Percentiles rank a stretch among this genome's conserved stretches.
These are phyloP conservation scores for Fraxinus angustifolia DNA, from an alignment of 305 asterid genomes.

Conservation along the genomic window DNA sequence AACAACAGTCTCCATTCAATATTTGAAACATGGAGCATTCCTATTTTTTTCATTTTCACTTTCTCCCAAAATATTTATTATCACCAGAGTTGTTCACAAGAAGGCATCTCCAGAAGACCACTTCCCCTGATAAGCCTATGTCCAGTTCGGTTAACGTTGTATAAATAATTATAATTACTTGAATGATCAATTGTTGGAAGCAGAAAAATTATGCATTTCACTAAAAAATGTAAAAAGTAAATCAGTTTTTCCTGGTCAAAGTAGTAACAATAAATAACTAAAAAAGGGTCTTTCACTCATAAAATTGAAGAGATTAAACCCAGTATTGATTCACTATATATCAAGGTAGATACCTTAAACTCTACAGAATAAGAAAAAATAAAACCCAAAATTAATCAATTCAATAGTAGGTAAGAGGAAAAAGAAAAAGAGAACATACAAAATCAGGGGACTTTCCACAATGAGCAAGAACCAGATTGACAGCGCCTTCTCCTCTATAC, in stretches of 20 bases:
- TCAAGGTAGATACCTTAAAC: background rate
- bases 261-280: background rate
- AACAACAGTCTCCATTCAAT: background rate
- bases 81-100: no score
- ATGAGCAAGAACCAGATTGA: slow-evolving; percentile 70
- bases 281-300: background rate
- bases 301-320: background rate
- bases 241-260: background rate
- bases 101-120: background rate
- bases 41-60: background rate
- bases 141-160: background rate
- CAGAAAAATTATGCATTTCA: background rate
- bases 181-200: background rate
- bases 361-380: background rate
- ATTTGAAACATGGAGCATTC: background rate
- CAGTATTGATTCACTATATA: background rate
- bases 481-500: slow-evolving; percentile 92
- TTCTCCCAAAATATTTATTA: background rate
- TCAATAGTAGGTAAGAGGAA: background rate
- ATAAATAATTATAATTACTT: background rate
- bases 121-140: background rate
- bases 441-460: slow-evolving; percentile 60
- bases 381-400: background rate
- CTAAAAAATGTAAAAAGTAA: background rate
- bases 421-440: slow-evolving; percentile 31